phyloP scores from a whole-genome alignment of 148 eudicot species.

The Gaultheria prostrata region DNA sequence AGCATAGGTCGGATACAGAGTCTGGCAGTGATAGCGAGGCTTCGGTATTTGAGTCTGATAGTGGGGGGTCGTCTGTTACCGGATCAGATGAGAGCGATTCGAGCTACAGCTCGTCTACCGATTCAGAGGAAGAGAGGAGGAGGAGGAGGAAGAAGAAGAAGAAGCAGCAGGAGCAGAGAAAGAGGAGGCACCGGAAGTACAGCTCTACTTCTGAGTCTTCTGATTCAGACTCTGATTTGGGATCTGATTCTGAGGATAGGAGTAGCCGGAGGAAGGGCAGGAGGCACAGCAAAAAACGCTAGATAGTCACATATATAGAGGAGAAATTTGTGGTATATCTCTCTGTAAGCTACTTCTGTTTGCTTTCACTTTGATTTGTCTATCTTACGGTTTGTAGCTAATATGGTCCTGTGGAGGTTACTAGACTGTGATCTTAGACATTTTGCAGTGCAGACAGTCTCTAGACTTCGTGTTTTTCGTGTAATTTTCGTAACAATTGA shows the following conservation, averaged over 20 bases:
- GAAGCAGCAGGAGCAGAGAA: constrained; percentile 37
- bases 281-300: constrained; percentile 62
- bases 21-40: constrained; percentile 66
- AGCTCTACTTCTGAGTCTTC: constrained; percentile 78
- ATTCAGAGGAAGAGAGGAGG: constrained; percentile 73
- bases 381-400: neutral
- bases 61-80: constrained; percentile 48
- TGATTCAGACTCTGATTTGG: constrained; percentile 60
- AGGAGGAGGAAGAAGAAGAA: constrained; percentile 44
- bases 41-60: constrained; percentile 71
- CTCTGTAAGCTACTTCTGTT: neutral
- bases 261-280: constrained; percentile 58
- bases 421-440: constrained; percentile 3
- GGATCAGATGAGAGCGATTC: constrained; percentile 74
- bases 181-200: constrained; percentile 53
- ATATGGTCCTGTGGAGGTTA: neutral
- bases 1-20: constrained; percentile 58
- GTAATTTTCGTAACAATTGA: neutral
- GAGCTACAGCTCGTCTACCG: constrained; percentile 64
- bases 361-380: neutral
- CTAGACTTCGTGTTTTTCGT: neutral
- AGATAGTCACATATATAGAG: neutral
- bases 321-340: neutral
- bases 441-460: neutral
- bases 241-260: constrained; percentile 58